These are phyloP conservation scores for Davidsoniella australis DNA, from an alignment of 2,329 filamentous ascomycete species.

Conservation along the genomic window DNA sequence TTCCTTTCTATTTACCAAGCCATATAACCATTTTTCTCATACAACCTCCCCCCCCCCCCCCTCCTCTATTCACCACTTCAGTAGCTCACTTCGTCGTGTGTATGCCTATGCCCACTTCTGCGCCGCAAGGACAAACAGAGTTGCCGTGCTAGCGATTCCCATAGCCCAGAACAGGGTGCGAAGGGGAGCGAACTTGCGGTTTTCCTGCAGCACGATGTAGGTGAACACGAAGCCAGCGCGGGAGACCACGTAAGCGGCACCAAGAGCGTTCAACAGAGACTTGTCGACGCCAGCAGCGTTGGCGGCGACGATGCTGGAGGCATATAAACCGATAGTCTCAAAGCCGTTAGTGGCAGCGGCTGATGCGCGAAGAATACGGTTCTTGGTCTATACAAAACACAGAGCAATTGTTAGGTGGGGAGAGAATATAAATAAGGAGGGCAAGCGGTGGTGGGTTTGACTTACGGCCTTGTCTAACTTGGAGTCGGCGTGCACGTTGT, in stretches of 20 bases:
- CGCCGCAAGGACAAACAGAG: slow-evolving; percentile 27
- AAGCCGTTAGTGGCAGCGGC: slow-evolving; percentile 28
- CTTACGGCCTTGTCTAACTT: slow-evolving; percentile 18
- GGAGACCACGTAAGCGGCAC: slow-evolving; percentile 23
- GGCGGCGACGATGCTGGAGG: slow-evolving; percentile 27
- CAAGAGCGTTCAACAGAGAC: slow-evolving; percentile 24
- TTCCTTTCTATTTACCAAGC: too few relatives aligned
- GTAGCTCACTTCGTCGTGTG: not conserved
- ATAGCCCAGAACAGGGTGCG: slow-evolving; percentile 24
- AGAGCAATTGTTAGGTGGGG: not conserved
- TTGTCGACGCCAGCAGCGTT: slow-evolving; percentile 26
- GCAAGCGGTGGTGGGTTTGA: not conserved
- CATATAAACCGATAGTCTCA: slow-evolving; percentile 28
- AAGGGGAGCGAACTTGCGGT: slow-evolving; percentile 21
- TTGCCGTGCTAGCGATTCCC: slow-evolving; percentile 20
- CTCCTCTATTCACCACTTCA: not conserved
- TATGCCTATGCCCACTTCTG: slow-evolving; percentile 14
- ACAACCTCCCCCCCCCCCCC: not conserved
- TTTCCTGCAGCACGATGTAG: slow-evolving; percentile 28
- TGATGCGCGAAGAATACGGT: slow-evolving; percentile 35
- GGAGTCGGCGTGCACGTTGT: slow-evolving; percentile 15
- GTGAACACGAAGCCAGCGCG: slow-evolving; percentile 25
- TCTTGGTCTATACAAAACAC: slow-evolving; percentile 26
- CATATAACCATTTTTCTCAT: not conserved
- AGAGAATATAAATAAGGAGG: too few relatives aligned